Evolutionary conservation across 2,329 filamentous ascomycete genomes (phyloP).

Genomic region (Zymoseptoria passerinii): DNA sequence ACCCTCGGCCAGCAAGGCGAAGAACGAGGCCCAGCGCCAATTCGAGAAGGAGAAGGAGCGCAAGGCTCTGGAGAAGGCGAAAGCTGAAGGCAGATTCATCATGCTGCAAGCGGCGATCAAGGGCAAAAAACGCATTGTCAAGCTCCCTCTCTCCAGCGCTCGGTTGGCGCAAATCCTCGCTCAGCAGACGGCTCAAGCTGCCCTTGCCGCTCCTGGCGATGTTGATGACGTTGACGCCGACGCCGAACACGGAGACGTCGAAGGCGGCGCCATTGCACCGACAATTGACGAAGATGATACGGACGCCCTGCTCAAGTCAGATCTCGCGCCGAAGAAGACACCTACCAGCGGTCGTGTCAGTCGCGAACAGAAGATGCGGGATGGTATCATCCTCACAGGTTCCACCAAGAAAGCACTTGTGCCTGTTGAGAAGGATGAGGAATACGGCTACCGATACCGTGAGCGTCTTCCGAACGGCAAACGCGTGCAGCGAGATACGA

Average conservation of each 20-base stretch:
- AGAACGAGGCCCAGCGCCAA: constrained; percentile 39
- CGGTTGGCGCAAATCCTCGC: constrained; percentile 32
- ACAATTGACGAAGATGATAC: constrained; percentile 15
- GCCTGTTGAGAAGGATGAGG: constrained; percentile 28
- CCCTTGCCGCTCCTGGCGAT: constrained; percentile 11
- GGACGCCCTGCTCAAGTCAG: constrained; percentile 25
- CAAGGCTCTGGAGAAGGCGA: constrained; percentile 32
- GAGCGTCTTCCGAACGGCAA: constrained; percentile 24
- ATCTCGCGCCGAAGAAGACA: constrained; percentile 26
- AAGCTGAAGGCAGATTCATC: constrained; percentile 38
- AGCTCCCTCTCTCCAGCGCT: constrained; percentile 30
- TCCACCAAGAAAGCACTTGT: constrained; percentile 26
- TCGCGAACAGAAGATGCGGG: constrained; percentile 30
- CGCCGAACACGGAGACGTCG: constrained; percentile 24
- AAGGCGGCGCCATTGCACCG: constrained; percentile 8
- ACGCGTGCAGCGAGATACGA: constrained; percentile 10
- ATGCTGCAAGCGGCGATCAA: constrained; percentile 40
- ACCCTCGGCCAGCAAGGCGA: constrained; percentile 24
- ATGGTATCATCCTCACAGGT: constrained; percentile 23
- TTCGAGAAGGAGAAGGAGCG: constrained; percentile 41
- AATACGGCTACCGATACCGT: constrained; percentile 27
- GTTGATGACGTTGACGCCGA: constrained; percentile 16
- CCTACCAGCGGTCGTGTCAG: constrained; percentile 30
- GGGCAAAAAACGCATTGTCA: constrained; percentile 38
- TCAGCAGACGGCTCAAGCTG: constrained; percentile 23